Conservation (phyloP, 306 rosid genomes). For the Luffa aegyptiaca region DNA sequence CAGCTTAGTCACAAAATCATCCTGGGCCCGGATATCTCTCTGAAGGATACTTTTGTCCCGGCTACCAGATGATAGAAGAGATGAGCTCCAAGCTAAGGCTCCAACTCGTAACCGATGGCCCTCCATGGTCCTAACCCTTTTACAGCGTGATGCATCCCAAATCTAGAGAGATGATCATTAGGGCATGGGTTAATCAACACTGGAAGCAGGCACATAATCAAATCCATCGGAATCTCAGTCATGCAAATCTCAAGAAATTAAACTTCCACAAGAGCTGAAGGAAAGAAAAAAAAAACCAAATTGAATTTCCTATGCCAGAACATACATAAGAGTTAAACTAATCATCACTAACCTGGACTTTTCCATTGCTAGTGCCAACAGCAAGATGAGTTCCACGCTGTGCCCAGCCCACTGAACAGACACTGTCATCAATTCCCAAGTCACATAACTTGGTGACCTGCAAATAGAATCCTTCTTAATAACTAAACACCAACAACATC, state of each 20-base stretch:
- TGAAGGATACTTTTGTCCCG: conserved; percentile 84
- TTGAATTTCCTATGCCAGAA: not conserved
- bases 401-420: conserved; percentile 98
- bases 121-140: conserved; percentile 27
- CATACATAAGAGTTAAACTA: not conserved
- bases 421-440: conserved; percentile 82
- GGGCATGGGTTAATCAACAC: conserved; percentile 11
- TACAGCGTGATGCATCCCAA: conserved; percentile 92
- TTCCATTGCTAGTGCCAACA: conserved; percentile 90
- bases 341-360: conserved; percentile 66
- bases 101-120: conserved; percentile 16
- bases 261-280: conserved; percentile 2
- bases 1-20: conserved; percentile 76
- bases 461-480: conserved; percentile 10
- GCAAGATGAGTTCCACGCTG: conserved; percentile 94
- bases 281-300: not conserved
- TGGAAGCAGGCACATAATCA: not conserved
- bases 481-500: not conserved
- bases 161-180: conserved; percentile 37
- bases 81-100: conserved; percentile 76
- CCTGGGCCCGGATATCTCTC: conserved; percentile 84
- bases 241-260: not conserved
- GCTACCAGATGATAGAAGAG: conserved; percentile 78
- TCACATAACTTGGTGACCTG: conserved; percentile 98
- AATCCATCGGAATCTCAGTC: not conserved